Evolutionary conservation across 2,329 filamentous ascomycete genomes (phyloP).

Genomic region (Penicillium sp.): DNA sequence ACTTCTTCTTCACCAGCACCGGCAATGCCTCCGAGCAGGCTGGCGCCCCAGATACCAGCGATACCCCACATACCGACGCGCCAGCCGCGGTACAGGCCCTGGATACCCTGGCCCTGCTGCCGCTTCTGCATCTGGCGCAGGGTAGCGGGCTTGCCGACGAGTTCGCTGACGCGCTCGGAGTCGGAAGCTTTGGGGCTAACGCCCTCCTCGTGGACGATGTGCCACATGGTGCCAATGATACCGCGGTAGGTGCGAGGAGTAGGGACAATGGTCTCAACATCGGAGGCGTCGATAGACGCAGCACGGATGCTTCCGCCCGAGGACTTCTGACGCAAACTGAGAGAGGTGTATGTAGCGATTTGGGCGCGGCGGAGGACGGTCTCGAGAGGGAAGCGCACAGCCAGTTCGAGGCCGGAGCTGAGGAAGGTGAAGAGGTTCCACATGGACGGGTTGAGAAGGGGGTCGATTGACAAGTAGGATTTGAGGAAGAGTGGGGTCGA

Average conservation of each 20-base stretch:
- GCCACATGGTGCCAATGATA: slow-evolving; percentile 88
- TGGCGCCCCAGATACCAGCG: slow-evolving; percentile 55
- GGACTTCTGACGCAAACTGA: slow-evolving; percentile 45
- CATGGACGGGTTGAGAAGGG: slow-evolving; percentile 72
- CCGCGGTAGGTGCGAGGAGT: slow-evolving; percentile 74
- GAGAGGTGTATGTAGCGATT: slow-evolving; percentile 65
- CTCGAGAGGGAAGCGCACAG: slow-evolving; percentile 85
- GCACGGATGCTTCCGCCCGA: slow-evolving; percentile 22
- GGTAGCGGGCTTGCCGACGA: slow-evolving; percentile 39
- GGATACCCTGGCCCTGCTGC: slow-evolving; percentile 54
- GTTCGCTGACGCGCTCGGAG: slow-evolving; percentile 37
- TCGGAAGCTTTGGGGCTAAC: slow-evolving; percentile 45
- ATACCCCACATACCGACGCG: slow-evolving; percentile 56
- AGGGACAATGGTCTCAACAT: slow-evolving; percentile 72
- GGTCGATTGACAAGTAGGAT: slow-evolving; percentile 79
- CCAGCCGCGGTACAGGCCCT: slow-evolving; percentile 59
- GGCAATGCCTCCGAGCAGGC: slow-evolving; percentile 41
- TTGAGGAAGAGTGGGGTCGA: slow-evolving; percentile 83
- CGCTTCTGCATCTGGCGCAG: slow-evolving; percentile 39
- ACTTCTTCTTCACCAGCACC: slow-evolving; percentile 38
- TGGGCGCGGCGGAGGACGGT: slow-evolving; percentile 88
- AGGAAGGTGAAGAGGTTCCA: slow-evolving; percentile 83
- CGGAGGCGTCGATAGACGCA: slow-evolving; percentile 23
- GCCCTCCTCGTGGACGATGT: slow-evolving; percentile 81
- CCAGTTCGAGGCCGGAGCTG: slow-evolving; percentile 74